Conservation (phyloP, 2,329 filamentous ascomycete species). For the Fonsecaea multimorphosa region DNA sequence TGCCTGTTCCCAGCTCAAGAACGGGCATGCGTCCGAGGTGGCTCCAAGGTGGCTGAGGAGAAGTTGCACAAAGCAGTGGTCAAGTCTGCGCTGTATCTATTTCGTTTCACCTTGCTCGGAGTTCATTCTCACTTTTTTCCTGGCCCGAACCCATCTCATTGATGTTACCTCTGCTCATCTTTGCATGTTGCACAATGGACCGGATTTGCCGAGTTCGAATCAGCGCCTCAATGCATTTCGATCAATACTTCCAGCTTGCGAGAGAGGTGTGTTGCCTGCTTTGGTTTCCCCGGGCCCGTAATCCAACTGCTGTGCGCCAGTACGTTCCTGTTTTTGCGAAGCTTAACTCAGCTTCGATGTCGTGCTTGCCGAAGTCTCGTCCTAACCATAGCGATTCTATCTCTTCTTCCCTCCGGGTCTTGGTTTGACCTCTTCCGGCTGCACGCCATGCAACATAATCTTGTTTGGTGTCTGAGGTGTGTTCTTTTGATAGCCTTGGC, state of each 20-base stretch:
- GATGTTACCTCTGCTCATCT: not conserved
- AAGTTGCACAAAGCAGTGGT: not conserved
- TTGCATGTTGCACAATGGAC: not conserved
- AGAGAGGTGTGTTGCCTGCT: not conserved
- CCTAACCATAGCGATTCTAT: conserved; percentile 18
- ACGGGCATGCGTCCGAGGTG: not conserved
- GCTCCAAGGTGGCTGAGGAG: not conserved
- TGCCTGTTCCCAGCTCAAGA: not conserved
- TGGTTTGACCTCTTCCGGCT: conserved; percentile 68
- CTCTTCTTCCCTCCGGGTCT: conserved; percentile 53
- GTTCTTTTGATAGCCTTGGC: conserved; percentile 90
- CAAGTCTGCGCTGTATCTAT: not conserved
- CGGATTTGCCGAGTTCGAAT: too few relatives aligned
- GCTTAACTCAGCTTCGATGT: not conserved
- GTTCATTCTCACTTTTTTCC: not conserved
- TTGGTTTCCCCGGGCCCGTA: not conserved
- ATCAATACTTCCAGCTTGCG: not conserved
- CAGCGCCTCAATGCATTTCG: too few relatives aligned
- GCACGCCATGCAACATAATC: conserved; percentile 82
- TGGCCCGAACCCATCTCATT: not conserved
- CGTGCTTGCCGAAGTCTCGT: not conserved
- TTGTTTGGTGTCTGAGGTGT: conserved; percentile 73
- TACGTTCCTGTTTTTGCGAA: not conserved
- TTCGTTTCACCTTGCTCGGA: not conserved
- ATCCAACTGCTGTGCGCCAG: not conserved